phyloP scores from a whole-genome alignment of 192 early-diverging fungal genomes.

The Irineochytrium annulatum region DNA sequence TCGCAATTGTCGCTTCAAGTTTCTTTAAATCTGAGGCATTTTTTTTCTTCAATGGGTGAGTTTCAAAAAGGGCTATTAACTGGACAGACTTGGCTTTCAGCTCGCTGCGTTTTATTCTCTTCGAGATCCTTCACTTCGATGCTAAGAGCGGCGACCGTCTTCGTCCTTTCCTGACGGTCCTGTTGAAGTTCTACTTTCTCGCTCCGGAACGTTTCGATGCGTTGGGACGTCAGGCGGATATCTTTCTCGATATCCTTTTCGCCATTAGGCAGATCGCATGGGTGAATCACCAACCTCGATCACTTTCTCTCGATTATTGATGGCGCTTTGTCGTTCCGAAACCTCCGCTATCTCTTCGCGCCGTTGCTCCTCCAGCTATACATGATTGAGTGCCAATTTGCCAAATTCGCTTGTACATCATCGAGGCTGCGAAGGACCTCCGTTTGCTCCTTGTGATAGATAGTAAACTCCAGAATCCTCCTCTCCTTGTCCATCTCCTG shows the following conservation, averaged over 20 bases:
- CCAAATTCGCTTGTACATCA: slow-evolving; percentile 40
- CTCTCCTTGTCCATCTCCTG: slow-evolving; percentile 82
- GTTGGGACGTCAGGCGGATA: slow-evolving; percentile 57
- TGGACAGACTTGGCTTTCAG: slow-evolving; percentile 14
- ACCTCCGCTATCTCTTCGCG: slow-evolving; percentile 52
- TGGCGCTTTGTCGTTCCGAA: slow-evolving; percentile 53
- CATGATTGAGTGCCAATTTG: background rate
- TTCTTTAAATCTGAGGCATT: slow-evolving; percentile 22
- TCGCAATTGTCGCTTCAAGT: slow-evolving; percentile 53
- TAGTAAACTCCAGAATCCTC: slow-evolving; percentile 86
- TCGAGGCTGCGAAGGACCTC: slow-evolving; percentile 77
- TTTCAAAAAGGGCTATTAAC: background rate
- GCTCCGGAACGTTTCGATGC: slow-evolving; percentile 58
- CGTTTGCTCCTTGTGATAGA: slow-evolving; percentile 83
- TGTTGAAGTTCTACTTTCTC: slow-evolving; percentile 69
- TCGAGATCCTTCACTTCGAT: slow-evolving; percentile 78
- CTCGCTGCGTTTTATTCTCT: slow-evolving; percentile 33
- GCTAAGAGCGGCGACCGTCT: slow-evolving; percentile 73
- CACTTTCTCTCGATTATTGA: slow-evolving; percentile 49
- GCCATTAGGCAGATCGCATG: slow-evolving; percentile 5
- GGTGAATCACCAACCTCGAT: slow-evolving; percentile 24
- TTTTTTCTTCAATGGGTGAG: slow-evolving; percentile 4
- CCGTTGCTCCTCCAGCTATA: slow-evolving; percentile 42
- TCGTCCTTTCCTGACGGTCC: slow-evolving; percentile 74
- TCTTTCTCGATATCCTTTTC: slow-evolving; percentile 45